Evolutionary conservation across 1,284 basidiomycete species (phyloP), one percentile per base, ranked within the genome.

Genomic region (Rugosomyces carneus): DNA sequence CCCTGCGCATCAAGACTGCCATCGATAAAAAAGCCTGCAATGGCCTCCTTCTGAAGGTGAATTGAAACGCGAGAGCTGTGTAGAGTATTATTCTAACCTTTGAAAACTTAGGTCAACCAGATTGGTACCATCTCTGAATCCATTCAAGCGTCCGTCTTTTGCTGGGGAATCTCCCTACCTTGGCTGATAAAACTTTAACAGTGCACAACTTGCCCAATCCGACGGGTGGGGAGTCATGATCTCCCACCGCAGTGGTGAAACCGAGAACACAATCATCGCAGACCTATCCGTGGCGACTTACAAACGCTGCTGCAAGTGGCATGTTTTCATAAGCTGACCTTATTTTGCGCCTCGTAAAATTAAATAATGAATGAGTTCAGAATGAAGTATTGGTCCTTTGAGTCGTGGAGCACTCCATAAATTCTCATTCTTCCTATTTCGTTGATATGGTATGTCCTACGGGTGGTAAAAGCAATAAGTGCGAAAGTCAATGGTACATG

Each of bases 11-110:
- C 84, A 93, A 93, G 83, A 95, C 90, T 39, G 96, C 96, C 59
- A 97, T 99, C 57, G 90, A 98, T 76, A 97, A 96, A 84, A 98
- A 97, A 82, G 91, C 96, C 37, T 99, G 95, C 84, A 98, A 98
- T 66, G 96, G 93, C 69, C 82, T 99, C 31, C 79, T 99, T 57
- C 85, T 99, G 72, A 99, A 99, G 85, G 84, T 85, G 44, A 13
- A 29, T 20, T 39, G 3, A 31, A 8, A 31, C 7, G 3, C 13
- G 29, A n/a, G 7, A 31, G 29, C 11, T 8, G 6, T 6, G 11
- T 31, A 10, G 11, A 3, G 3, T 10, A 4, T 13, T 13, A 8
- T 31, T 8, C 13, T 31, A n/a, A 31, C 13, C n/a, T 31, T n/a
- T 8, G 7, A 31, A 31, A 11, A 41, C 42, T 15, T 39, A 77